Percentiles rank a stretch among this genome's conserved stretches.
Conservation (phyloP, 768 basidiomycete genomes). For the Podaxis sp. region DNA sequence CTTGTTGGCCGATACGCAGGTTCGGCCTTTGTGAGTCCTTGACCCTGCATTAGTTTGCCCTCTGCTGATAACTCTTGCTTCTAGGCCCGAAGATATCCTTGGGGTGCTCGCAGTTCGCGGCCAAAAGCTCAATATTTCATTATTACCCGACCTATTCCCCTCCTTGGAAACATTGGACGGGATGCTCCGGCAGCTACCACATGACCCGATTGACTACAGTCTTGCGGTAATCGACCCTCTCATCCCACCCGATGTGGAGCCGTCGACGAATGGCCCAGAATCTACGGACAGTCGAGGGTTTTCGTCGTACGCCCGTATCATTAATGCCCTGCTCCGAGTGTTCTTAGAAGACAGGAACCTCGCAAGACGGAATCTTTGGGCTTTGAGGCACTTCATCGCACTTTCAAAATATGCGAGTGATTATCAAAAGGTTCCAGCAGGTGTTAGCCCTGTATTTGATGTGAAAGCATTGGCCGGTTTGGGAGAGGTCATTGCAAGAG, state of each 20-base stretch:
- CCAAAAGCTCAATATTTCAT: conserved; percentile 32
- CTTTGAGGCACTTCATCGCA: conserved; percentile 64
- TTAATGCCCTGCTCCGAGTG: conserved; percentile 50
- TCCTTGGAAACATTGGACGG: conserved; percentile 38
- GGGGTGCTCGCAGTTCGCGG: conserved; percentile 28
- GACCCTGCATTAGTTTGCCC: neutral
- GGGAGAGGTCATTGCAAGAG: conserved; percentile 37
- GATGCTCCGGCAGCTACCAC: conserved; percentile 41
- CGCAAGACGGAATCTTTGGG: conserved; percentile 58
- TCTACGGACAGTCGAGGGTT: conserved; percentile 47
- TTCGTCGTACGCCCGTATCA: conserved; percentile 59
- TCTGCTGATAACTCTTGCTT: conserved; percentile 3
- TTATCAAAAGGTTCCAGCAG: conserved; percentile 44
- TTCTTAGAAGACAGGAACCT: conserved; percentile 56
- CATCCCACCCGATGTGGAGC: conserved; percentile 40
- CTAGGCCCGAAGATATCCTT: conserved; percentile 46
- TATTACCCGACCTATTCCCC: conserved; percentile 51
- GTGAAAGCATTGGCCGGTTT: conserved; percentile 8
- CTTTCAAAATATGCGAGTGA: conserved; percentile 64
- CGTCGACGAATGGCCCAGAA: conserved; percentile 2
- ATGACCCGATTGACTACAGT: conserved; percentile 45
- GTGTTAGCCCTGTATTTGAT: conserved; percentile 44
- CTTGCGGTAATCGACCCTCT: conserved; percentile 58
- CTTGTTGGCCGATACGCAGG: conserved; percentile 36
- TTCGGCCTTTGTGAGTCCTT: conserved; percentile 29